Evolutionary conservation across 2,329 filamentous ascomycete genomes (phyloP), one percentile per base, ranked within the genome.

Genomic region (Ophiobolus disseminans): DNA sequence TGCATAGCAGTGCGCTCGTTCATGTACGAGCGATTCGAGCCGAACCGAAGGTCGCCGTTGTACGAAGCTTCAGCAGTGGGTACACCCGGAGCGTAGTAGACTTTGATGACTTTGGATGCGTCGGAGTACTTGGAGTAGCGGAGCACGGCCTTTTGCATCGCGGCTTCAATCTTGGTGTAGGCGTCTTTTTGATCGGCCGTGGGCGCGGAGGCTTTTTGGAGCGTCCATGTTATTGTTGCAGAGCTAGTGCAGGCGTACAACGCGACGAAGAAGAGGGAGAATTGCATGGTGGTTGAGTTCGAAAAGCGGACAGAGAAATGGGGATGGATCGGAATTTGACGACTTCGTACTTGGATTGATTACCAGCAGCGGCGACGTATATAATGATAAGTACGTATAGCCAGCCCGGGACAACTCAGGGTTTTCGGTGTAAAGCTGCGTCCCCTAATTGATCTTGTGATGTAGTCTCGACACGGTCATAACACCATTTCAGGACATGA

Each of bases 21-120:
- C 68, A 72, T 72, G 55, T 70, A 72, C 3, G 62, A 40, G 7
- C 67, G 49, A 44, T 72, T 58, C 10, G 59, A 63, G 14, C 68
- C 68, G 45, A 72, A 72, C 25, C 68, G 65, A 10, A 72, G 48
- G 45, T 69, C 64, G 28, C 68, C 68, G 46, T 68, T 69, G 57
- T 69, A 72, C 45, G 56, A 62, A n/a, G 66, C 68, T 46, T 72
- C 68, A 1, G 68, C 67, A 5, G 68, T 72, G 6, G 67, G 66
- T 0, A 72, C 68, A 25, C 68, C 59, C 2, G 68, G 67, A 2
- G 54, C 55, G 46, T 72, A 72, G 41, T 55, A 55, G 9, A 70
- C 66, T 16, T 53, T 53, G 35, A 72, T 64, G 5, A 37, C 57
- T 30, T 72, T 72, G 25, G 49, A 57, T 28, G 62, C 57, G 14